Percentiles rank a stretch among this genome's conserved stretches.
Evolutionary conservation across 2,329 filamentous ascomycete species (phyloP).

Genomic region (Grosmannia penicillata): DNA sequence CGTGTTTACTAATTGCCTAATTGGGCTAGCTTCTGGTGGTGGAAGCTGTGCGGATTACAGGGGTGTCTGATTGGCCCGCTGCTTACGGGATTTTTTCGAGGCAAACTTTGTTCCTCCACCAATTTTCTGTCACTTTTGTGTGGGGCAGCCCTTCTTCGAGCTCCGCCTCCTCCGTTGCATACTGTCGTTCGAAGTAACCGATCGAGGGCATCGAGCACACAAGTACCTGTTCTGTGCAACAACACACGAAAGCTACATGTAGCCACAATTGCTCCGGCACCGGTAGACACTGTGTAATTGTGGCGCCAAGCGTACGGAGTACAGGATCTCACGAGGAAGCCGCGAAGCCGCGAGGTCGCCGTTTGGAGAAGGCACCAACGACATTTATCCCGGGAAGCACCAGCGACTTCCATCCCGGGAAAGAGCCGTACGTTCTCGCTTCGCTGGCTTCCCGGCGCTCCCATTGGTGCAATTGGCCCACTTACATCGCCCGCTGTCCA

Average conservation of each 20-base stretch:
- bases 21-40: neutral
- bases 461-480: neutral
- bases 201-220: no score
- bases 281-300: no score
- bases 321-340: no score
- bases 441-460: slow-evolving; percentile 5
- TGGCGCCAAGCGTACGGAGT: no score
- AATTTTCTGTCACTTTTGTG: neutral
- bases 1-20: slow-evolving; percentile 1
- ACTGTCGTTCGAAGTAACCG: no score
- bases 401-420: no score
- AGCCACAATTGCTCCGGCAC: no score
- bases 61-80: slow-evolving; percentile 1
- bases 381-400: neutral
- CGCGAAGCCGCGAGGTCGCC: no score
- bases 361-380: neutral
- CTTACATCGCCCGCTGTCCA: neutral
- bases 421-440: neutral
- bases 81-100: slow-evolving; percentile 4
- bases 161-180: slow-evolving; percentile 4
- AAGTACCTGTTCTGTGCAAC: no score
- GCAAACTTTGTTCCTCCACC: neutral
- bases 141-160: neutral
- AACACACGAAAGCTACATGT: no score
- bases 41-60: neutral